Evolutionary conservation across 2,329 filamentous ascomycete genomes (phyloP).

Genomic region (Gaeumannomyces sp.): DNA sequence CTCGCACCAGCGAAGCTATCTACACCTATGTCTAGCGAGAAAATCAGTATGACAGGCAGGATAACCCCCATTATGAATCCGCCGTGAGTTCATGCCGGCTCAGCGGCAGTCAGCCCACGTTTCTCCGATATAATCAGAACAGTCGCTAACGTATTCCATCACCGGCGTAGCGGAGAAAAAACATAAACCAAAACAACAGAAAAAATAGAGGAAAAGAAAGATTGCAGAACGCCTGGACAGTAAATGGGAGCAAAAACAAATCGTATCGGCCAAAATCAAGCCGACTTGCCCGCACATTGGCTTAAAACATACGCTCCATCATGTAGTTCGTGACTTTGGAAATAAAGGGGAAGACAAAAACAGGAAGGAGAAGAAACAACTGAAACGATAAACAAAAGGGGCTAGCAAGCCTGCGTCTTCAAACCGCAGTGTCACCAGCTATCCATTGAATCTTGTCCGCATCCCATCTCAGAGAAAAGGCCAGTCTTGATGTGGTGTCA

Average conservation of each 20-base stretch:
- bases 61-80: not conserved
- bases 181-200: not conserved
- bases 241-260: not conserved
- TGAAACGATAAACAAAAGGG: not conserved
- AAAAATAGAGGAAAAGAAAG: not conserved
- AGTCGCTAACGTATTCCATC: not conserved
- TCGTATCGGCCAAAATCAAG: not conserved
- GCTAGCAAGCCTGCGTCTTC: not conserved
- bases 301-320: not conserved
- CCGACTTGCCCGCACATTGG: not conserved
- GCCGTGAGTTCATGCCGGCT: too few relatives aligned
- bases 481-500: not conserved
- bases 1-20: not conserved
- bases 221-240: not conserved
- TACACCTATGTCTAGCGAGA: not conserved
- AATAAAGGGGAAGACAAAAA: not conserved
- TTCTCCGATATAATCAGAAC: too few relatives aligned
- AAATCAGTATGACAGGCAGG: not conserved
- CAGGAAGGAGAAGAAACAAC: not conserved
- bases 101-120: not conserved
- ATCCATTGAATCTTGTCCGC: not conserved
- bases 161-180: not conserved
- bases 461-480: not conserved
- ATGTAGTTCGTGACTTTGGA: not conserved
- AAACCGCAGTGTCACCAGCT: not conserved